Evolutionary conservation across 2,329 filamentous ascomycete species (phyloP), one percentile per base, ranked within the genome.

Genomic region (Trichoderma cornu-damae): DNA sequence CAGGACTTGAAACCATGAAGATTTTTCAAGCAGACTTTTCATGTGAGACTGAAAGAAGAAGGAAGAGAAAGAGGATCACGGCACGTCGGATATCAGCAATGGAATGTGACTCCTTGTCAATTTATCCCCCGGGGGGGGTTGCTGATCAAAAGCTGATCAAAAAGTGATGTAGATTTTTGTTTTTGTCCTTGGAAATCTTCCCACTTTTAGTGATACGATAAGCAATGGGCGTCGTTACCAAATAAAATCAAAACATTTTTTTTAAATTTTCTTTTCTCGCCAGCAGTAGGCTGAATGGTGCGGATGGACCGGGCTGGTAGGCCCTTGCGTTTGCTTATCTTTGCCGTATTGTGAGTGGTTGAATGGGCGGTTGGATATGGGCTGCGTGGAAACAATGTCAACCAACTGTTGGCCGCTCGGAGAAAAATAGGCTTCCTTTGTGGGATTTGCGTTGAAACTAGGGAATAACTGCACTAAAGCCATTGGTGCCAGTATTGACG

Each of bases 301-400:
- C 37, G 51, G 40, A 54, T 43, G 50, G 40, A 3, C 50, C 49
- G 22, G 42, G 51, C 22, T 55, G 32, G 32, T 14, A 20, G 42
- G 32, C 51, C 51, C 51, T 46, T 26, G 51, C 32, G 7, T 26
- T 28, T 53, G 51, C 51, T 55, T 55, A 55, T 55, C 51, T 55
- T 47, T 54, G 30, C 40, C 30, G 51, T 46, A 26, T 46, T 54
- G 51, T 46, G 20, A 54, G 20, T 40, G 48, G 34, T 40, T 52
- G 20, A 37, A n/a, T 28, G 28, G 44, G 16, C 18, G 43, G n/a
- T 18, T 18, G 37, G 24, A 40, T 30, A 22, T 37, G 42, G 32
- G 28, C 22, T 38, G 42, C 42, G 34, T 40, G 16, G 34, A 40
- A 46, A 30, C 16, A 28, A 49, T 48, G 30, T 16, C 46, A 4